A percentile compares a stretch with the other conserved stretches of the same genome.
Evolutionary conservation across 192 early-diverging fungal species (phyloP).

Genomic region (Mortierella hygrophila): DNA sequence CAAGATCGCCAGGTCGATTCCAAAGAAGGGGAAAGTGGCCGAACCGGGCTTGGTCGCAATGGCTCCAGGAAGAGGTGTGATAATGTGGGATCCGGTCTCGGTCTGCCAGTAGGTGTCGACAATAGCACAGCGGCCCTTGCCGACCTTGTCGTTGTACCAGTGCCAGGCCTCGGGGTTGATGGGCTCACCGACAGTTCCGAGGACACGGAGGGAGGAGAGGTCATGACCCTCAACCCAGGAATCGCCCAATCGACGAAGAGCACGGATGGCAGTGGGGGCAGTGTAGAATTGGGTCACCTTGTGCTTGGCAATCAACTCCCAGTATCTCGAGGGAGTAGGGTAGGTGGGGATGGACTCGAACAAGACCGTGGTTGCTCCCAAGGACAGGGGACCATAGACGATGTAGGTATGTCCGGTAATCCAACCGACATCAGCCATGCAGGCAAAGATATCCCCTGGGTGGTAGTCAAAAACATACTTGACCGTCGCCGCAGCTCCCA

Average conservation of each 20-base stretch:
- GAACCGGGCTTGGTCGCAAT: slow-evolving; percentile 93
- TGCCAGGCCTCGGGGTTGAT: slow-evolving; percentile 98
- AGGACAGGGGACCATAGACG: slow-evolving; percentile 90
- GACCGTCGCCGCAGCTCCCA: slow-evolving; percentile 84
- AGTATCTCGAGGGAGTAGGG: slow-evolving; percentile 86
- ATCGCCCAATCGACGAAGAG: slow-evolving; percentile 88
- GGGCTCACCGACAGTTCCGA: slow-evolving; percentile 97
- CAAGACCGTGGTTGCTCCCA: slow-evolving; percentile 91
- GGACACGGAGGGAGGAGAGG: slow-evolving; percentile 86
- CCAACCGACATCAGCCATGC: slow-evolving; percentile 97
- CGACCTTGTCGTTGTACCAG: slow-evolving; percentile 97
- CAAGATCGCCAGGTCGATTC: slow-evolving; percentile 88
- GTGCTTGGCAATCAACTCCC: slow-evolving; percentile 88
- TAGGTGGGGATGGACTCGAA: slow-evolving; percentile 97
- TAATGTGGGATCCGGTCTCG: slow-evolving; percentile 92
- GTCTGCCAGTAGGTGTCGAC: slow-evolving; percentile 98
- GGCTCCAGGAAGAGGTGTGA: slow-evolving; percentile 91
- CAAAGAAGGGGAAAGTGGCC: slow-evolving; percentile 97
- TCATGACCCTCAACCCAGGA: slow-evolving; percentile 81
- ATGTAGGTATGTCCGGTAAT: slow-evolving; percentile 92
- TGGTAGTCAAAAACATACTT: slow-evolving; percentile 98
- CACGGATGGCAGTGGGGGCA: slow-evolving; percentile 96
- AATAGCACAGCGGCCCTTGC: slow-evolving; percentile 85
- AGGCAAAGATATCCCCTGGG: slow-evolving; percentile 88
- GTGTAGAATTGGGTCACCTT: slow-evolving; percentile 98